phyloP scores from a whole-genome alignment of 495 filamentous ascomycete species.

The Daldinia caldariorum region DNA sequence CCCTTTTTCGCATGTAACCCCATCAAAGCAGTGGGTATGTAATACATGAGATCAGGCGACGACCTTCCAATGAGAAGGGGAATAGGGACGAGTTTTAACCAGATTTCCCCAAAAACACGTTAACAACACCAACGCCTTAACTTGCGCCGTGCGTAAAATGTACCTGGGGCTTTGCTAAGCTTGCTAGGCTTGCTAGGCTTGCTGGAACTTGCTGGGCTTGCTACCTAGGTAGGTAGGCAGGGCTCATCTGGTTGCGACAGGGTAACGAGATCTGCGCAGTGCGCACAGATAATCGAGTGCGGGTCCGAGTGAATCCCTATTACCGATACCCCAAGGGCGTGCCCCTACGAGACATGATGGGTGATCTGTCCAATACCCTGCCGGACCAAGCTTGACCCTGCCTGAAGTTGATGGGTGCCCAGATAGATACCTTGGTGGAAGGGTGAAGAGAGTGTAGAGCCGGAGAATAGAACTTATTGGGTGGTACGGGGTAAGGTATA shows the following conservation, averaged over 20 bases:
- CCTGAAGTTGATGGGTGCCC: constrained; percentile 14
- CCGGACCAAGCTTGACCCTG: constrained; percentile 12
- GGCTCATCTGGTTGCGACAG: constrained; percentile 45
- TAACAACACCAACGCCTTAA: constrained; percentile 44
- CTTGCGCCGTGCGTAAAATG: constrained; percentile 43
- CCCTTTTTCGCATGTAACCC: constrained; percentile 35
- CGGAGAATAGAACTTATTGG: constrained; percentile 39
- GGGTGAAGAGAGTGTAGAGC: constrained; percentile 20
- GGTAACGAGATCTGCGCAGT: constrained; percentile 42
- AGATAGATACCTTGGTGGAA: constrained; percentile 30
- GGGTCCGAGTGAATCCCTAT: constrained; percentile 38
- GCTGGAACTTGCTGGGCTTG: constrained; percentile 15
- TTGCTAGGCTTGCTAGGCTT: constrained; percentile 32
- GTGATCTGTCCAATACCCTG: constrained; percentile 20
- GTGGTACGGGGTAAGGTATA: constrained; percentile 38
- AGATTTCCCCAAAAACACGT: constrained; percentile 41
- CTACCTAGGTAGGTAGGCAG: no score
- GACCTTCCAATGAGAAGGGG: constrained; percentile 37
- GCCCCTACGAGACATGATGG: constrained; percentile 30
- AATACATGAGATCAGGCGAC: constrained; percentile 43
- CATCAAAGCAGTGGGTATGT: constrained; percentile 36
- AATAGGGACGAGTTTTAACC: constrained; percentile 37
- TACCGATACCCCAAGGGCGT: constrained; percentile 42
- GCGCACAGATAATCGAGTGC: constrained; percentile 46
- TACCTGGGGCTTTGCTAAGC: constrained; percentile 39